These are phyloP conservation scores for Alternaria solani DNA, from an alignment of 2,329 filamentous ascomycete genomes.

Conservation along the genomic window DNA sequence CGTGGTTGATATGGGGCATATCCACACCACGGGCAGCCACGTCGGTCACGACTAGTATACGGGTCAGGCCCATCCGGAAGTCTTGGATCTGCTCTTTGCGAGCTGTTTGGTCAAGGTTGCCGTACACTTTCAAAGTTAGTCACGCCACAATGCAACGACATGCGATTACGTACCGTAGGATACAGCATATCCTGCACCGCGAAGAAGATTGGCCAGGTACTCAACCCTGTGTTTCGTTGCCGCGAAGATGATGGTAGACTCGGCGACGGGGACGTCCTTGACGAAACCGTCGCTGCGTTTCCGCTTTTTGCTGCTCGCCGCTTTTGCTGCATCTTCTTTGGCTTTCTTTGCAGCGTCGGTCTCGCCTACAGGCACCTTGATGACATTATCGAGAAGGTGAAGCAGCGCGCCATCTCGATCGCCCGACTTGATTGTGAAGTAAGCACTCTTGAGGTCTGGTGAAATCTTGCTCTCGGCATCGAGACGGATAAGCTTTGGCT, in stretches of 20 bases:
- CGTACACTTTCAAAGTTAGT: constrained; percentile 69
- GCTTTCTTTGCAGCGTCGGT: constrained; percentile 61
- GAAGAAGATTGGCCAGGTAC: constrained; percentile 84
- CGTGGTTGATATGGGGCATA: constrained; percentile 93
- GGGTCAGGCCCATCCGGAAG: constrained; percentile 83
- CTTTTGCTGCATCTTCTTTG: constrained; percentile 55
- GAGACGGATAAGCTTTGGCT: constrained; percentile 86
- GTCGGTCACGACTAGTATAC: constrained; percentile 94
- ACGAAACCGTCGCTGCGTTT: constrained; percentile 68
- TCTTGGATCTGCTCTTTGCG: constrained; percentile 91
- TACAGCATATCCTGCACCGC: constrained; percentile 81
- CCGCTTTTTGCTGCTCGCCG: constrained; percentile 71
- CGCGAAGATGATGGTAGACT: constrained; percentile 94
- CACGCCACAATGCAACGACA: not conserved
- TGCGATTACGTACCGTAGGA: constrained; percentile 67
- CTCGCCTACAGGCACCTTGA: constrained; percentile 81
- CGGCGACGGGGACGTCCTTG: constrained; percentile 78
- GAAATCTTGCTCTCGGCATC: constrained; percentile 97
- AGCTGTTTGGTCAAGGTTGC: constrained; percentile 91
- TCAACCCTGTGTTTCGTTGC: constrained; percentile 98
- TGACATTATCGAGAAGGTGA: constrained; percentile 88
- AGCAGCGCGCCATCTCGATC: constrained; percentile 95
- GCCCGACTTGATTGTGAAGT: constrained; percentile 89
- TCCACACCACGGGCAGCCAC: constrained; percentile 97
- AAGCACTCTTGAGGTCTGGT: constrained; percentile 92